Conservation (phyloP, 495 filamentous ascomycete species). For the Podospora comata region DNA sequence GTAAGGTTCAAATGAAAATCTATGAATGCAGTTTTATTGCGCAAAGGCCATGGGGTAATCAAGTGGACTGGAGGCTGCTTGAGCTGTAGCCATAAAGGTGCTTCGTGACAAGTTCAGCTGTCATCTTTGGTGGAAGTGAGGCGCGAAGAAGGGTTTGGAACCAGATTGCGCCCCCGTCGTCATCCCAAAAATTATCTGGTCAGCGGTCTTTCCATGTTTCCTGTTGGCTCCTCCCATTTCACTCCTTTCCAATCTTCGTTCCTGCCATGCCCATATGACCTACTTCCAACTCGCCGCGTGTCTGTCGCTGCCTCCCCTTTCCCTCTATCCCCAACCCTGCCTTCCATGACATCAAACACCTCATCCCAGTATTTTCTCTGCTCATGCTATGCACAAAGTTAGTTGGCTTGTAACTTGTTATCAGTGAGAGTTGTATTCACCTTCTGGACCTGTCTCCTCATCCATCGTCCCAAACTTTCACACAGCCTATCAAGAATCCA, state of each 20-base stretch:
- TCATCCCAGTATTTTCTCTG: slow-evolving; percentile 12
- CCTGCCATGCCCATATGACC: neutral
- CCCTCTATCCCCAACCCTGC: neutral
- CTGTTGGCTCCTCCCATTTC: too few species aligned
- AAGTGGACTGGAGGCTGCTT: neutral
- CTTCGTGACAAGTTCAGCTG: neutral
- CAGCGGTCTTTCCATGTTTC: neutral
- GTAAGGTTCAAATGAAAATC: neutral
- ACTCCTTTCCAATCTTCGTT: neutral
- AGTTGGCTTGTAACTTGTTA: neutral
- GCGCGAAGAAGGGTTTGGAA: neutral
- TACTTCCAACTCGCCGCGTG: neutral
- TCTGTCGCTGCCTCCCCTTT: neutral
- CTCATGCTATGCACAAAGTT: neutral
- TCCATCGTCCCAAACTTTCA: slow-evolving; percentile 48
- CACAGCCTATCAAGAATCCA: slow-evolving; percentile 65
- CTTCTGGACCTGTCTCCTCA: slow-evolving; percentile 24
- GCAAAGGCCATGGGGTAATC: neutral
- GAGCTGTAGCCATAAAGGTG: neutral
- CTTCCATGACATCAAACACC: slow-evolving; percentile 8
- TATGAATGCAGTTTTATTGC: neutral
- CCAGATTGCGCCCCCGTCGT: neutral
- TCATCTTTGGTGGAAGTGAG: neutral
- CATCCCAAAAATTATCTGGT: neutral
- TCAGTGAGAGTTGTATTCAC: neutral